phyloP scores from a whole-genome alignment of 2,329 filamentous ascomycete genomes.

The Pseudogymnoascus sp. region DNA sequence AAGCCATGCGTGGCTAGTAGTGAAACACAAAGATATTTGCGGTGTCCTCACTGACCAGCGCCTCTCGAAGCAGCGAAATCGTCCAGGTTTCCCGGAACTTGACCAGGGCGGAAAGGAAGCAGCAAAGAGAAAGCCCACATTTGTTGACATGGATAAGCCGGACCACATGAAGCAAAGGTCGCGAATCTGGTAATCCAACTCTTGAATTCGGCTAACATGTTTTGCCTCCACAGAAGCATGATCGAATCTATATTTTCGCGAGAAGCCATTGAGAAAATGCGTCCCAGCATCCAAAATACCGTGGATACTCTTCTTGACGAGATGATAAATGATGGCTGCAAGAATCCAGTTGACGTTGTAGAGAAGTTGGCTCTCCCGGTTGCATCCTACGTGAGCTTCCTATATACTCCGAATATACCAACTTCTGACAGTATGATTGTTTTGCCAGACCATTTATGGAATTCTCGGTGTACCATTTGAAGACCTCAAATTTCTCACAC shows the following conservation, averaged over 20 bases:
- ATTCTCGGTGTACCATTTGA: slow-evolving; percentile 41
- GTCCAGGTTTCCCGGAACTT: slow-evolving; percentile 40
- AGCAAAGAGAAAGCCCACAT: slow-evolving; percentile 40
- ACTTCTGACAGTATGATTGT: not conserved
- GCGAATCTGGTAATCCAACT: not conserved
- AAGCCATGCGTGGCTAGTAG: slow-evolving; percentile 39
- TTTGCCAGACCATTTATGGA: slow-evolving; percentile 38
- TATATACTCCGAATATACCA: not conserved
- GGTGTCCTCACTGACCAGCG: slow-evolving; percentile 36
- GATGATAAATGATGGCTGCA: slow-evolving; percentile 31
- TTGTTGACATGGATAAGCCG: slow-evolving; percentile 43
- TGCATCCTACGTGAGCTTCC: slow-evolving; percentile 35
- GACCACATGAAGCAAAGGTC: slow-evolving; percentile 39
- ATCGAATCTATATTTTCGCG: slow-evolving; percentile 36
- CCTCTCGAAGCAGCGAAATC: slow-evolving; percentile 39
- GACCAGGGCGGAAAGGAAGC: slow-evolving; percentile 38
- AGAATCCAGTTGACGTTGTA: slow-evolving; percentile 36
- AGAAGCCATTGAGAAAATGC: slow-evolving; percentile 32
- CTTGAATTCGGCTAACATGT: not conserved
- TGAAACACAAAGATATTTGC: slow-evolving; percentile 40
- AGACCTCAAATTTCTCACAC: slow-evolving; percentile 38
- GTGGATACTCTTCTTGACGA: slow-evolving; percentile 35
- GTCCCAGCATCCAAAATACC: slow-evolving; percentile 39
- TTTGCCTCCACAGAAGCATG: slow-evolving; percentile 31
- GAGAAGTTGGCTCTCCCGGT: slow-evolving; percentile 40